phyloP scores from a whole-genome alignment of 768 basidiomycete genomes.

The Hemileccinum rubropunctum region DNA sequence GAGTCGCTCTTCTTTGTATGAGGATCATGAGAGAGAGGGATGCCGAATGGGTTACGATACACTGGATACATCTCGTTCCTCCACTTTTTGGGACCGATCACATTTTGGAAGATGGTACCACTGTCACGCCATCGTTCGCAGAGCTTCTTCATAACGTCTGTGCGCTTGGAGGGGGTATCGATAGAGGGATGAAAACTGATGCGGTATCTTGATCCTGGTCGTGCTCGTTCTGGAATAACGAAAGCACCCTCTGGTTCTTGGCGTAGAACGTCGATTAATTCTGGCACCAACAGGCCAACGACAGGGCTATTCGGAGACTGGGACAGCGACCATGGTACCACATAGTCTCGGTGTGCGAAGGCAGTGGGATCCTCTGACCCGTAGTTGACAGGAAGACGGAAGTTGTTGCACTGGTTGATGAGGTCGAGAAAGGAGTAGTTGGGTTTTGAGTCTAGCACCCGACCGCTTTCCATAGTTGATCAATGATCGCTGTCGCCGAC shows the following conservation, averaged over 20 bases:
- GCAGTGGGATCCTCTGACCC: slow-evolving; percentile 20
- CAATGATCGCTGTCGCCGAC: too few relatives aligned
- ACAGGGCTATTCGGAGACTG: slow-evolving; percentile 50
- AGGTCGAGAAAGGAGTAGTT: slow-evolving; percentile 55
- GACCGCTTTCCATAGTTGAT: slow-evolving; percentile 4
- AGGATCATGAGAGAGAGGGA: slow-evolving; percentile 35
- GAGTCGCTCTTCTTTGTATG: slow-evolving; percentile 31
- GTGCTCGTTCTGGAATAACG: slow-evolving; percentile 36
- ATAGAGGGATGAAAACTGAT: slow-evolving; percentile 53
- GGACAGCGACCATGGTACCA: slow-evolving; percentile 57
- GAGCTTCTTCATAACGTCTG: slow-evolving; percentile 57
- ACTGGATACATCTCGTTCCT: slow-evolving; percentile 80
- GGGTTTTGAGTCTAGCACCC: neutral
- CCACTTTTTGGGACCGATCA: slow-evolving; percentile 81
- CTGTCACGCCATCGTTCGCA: slow-evolving; percentile 76
- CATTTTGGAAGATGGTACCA: slow-evolving; percentile 50
- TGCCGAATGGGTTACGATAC: slow-evolving; percentile 67
- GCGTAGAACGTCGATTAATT: slow-evolving; percentile 52
- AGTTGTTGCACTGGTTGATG: slow-evolving; percentile 72
- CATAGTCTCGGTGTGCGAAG: slow-evolving; percentile 36
- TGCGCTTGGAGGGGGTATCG: slow-evolving; percentile 57
- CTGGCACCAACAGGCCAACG: slow-evolving; percentile 59
- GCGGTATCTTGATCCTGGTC: slow-evolving; percentile 19
- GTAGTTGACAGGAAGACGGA: slow-evolving; percentile 37
- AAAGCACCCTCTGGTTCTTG: slow-evolving; percentile 46